Conservation (phyloP, 345 rosid genomes). For the Psidium guajava region DNA sequence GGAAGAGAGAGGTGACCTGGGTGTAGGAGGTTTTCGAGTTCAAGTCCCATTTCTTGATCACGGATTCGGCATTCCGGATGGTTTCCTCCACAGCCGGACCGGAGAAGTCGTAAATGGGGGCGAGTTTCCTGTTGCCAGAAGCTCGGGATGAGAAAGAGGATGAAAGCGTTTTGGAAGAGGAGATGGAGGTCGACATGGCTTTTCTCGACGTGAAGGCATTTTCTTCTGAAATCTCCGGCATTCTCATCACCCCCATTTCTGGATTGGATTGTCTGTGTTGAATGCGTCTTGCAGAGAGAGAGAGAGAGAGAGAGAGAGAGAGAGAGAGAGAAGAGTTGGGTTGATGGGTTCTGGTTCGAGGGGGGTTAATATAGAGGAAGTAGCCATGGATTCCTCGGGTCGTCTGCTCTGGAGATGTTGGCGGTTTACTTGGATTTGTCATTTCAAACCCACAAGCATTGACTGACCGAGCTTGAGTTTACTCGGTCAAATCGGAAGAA, state of each 20-base stretch:
- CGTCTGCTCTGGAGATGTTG: not conserved
- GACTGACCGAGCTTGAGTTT: not conserved
- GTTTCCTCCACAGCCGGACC: slow-evolving; percentile 27
- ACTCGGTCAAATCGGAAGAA: not conserved
- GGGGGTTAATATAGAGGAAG: not conserved
- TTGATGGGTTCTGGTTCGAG: not conserved
- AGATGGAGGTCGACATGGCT: not conserved
- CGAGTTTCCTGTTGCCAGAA: not conserved
- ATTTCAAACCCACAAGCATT: not conserved
- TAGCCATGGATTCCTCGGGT: not conserved
- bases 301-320: not conserved
- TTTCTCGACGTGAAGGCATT: not conserved
- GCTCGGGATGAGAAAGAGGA: not conserved
- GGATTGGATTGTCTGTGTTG: not conserved
- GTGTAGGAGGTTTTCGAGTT: slow-evolving; percentile 20
- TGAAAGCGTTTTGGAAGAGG: not conserved
- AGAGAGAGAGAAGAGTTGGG: not conserved
- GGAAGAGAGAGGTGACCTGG: slow-evolving; percentile 23
- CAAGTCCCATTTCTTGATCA: slow-evolving; percentile 53
- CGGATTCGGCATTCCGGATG: slow-evolving; percentile 27
- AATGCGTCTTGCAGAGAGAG: not conserved
- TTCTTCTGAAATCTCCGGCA: not conserved
- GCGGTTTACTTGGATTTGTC: not conserved
- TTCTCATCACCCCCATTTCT: not conserved
- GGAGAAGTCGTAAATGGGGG: not conserved